Evolutionary conservation across 805 yeast genomes (phyloP).

Genomic region (Wilhelminamyces savonicus): DNA sequence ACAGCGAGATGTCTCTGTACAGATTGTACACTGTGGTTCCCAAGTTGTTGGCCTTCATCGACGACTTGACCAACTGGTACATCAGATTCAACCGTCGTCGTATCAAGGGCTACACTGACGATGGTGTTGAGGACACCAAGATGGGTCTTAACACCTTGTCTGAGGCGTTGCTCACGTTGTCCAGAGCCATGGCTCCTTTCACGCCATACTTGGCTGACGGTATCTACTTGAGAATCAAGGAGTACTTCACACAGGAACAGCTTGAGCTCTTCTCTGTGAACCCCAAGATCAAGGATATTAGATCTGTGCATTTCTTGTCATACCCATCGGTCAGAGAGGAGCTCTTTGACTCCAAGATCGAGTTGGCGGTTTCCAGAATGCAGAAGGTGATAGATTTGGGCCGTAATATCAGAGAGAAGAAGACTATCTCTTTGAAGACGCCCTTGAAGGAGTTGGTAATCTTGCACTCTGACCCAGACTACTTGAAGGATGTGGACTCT

Average conservation of each 20-base stretch:
- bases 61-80: conserved; percentile 97
- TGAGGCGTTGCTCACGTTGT: conserved; percentile 82
- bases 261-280: conserved; percentile 38
- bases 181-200: conserved; percentile 97
- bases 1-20: conserved; percentile 83
- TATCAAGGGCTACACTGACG: conserved; percentile 78
- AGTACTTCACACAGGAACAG: conserved; percentile 53
- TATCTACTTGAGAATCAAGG: conserved; percentile 71
- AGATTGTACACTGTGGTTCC: conserved; percentile 96
- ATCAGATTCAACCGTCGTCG: conserved; percentile 97
- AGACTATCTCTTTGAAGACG: conserved; percentile 86
- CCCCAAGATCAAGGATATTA: conserved; percentile 47
- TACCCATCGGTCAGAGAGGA: conserved; percentile 82
- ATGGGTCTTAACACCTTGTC: conserved; percentile 86
- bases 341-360: conserved; percentile 75
- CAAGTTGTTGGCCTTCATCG: conserved; percentile 78
- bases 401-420: conserved; percentile 94
- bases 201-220: conserved; percentile 93
- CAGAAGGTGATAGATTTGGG: conserved; percentile 95
- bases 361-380: conserved; percentile 88
- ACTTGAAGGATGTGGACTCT: conserved; percentile 71
- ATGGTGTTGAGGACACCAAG: conserved; percentile 76
- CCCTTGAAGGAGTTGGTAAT: conserved; percentile 88
- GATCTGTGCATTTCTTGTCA: conserved; percentile 91
- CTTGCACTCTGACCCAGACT: conserved; percentile 69